Percentiles rank a stretch among this genome's conserved stretches.
These are phyloP conservation scores for Melaleuca quinquenervia DNA, from an alignment of 345 rosid species.

Conservation along the genomic window DNA sequence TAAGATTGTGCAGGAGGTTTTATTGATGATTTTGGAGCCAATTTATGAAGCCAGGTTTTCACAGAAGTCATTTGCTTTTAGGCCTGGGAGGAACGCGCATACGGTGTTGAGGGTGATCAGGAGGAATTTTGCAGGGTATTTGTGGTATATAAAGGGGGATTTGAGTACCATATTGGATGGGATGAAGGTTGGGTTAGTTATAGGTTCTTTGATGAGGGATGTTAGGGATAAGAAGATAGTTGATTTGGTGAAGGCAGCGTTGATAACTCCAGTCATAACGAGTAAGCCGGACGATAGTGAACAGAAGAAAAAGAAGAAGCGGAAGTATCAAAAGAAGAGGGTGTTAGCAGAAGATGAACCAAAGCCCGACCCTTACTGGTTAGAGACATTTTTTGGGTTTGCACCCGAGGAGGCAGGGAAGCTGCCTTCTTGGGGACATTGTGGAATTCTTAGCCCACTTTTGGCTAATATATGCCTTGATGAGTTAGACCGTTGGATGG, in stretches of 20 bases:
- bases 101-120: conserved; percentile 81
- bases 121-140: conserved; percentile 80
- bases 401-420: conserved; percentile 97
- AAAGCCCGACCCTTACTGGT: conserved; percentile 97
- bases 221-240: conserved; percentile 91
- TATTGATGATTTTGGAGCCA: conserved; percentile 82
- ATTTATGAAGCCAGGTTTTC: conserved; percentile 82
- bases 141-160: conserved; percentile 93
- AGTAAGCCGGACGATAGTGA: conserved; percentile 37
- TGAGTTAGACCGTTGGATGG: conserved; percentile 88
- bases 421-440: conserved; percentile 91
- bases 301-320: conserved; percentile 68
- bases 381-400: conserved; percentile 88
- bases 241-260: conserved; percentile 70
- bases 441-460: conserved; percentile 91
- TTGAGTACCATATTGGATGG: conserved; percentile 89
- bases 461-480: conserved; percentile 82
- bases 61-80: conserved; percentile 73
- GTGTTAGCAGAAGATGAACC: conserved; percentile 97
- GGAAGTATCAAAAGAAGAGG: conserved; percentile 88
- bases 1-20: conserved; percentile 86
- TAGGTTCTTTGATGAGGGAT: conserved; percentile 85
- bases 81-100: conserved; percentile 90
- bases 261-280: conserved; percentile 75
- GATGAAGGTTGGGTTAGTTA: conserved; percentile 73